Evolutionary conservation across 1,284 basidiomycete genomes (phyloP), one percentile per base, ranked within the genome.

Genomic region (Phellinidium pouzarii): DNA sequence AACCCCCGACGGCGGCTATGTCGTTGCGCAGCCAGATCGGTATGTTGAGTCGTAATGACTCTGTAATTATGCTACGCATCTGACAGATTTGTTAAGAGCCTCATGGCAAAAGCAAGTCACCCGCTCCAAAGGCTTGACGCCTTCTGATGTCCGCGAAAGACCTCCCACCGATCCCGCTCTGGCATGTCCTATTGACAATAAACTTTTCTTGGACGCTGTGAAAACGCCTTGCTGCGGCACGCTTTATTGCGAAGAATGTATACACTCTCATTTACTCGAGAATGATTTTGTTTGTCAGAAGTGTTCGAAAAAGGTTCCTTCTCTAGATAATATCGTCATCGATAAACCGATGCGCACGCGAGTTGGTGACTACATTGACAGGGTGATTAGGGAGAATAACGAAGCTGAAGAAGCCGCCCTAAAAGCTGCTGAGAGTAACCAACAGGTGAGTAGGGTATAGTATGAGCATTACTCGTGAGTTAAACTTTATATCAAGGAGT

Each of bases 1-100:
- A 56, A 97, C 94, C 1, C 91, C 94, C 1, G 94, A 97, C 64
- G 94, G 94, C 59, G 91, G 92, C 44, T 97, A 94, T 68, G 94
- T 97, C 9, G 89, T 94, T 44, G 94, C 94, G 0, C 87, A 94
- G 61, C 92, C 94, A 0, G 94, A 97, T 69, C 78, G 80, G 90
- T 93, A 73, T 64, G 91, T 79, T 17, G 8, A 3, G n/a, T 17
- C 12, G 48, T 34, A 43, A 40, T 31, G 3, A 31, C 12, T 44
- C 40, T 44, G 1, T 52, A 40, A 23, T 25, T 29, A 47, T 22
- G 34, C 42, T 20, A 29, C 44, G 41, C 41, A 42, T 34, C 34
- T 27, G 19, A 47, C 43, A 17, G 58, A 38, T 44, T 43, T 54
- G 43, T 45, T 56, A 41, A 94, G 91, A 37, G 89, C 76, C 49